Conservation (phyloP, 1,284 basidiomycete species). For the Ceratobasidium sp. region DNA sequence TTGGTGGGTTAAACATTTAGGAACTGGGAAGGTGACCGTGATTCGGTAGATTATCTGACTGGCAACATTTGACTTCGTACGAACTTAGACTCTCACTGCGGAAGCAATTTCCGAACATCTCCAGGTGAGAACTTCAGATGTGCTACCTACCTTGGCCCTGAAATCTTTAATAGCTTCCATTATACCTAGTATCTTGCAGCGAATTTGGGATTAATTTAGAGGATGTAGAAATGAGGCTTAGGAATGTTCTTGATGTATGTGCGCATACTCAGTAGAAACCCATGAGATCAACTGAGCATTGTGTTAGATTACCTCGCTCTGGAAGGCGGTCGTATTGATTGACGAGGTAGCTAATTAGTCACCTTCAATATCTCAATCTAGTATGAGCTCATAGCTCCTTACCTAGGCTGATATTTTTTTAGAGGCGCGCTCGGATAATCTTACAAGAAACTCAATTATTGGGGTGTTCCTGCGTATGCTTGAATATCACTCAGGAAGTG, state of each 20-base stretch:
- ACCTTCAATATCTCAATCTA: neutral
- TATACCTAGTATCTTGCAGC: conserved; percentile 6
- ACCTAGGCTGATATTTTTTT: conserved; percentile 29
- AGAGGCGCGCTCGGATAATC: neutral
- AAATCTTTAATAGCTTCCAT: neutral
- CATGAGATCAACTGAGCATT: no score
- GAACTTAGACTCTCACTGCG: conserved; percentile 8
- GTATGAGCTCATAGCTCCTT: neutral
- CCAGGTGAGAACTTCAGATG: neutral
- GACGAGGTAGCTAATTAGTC: neutral
- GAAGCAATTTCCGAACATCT: conserved; percentile 18
- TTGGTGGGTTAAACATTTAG: neutral
- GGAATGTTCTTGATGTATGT: neutral
- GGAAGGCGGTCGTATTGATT: conserved; percentile 21
- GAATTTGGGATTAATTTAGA: conserved; percentile 4
- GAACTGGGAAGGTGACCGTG: conserved; percentile 8
- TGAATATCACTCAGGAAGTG: conserved; percentile 22
- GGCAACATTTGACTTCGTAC: neutral
- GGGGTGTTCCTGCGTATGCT: conserved; percentile 19
- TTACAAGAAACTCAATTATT: conserved; percentile 4
- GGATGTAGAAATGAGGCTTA: neutral
- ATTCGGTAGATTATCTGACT: neutral
- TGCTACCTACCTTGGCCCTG: neutral
- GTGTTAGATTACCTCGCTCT: conserved; percentile 11
- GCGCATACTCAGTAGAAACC: no score